Base-by-base conservation (phyloP, 768 basidiomycete genomes). In the Dacryopinax primogenitus region DNA sequence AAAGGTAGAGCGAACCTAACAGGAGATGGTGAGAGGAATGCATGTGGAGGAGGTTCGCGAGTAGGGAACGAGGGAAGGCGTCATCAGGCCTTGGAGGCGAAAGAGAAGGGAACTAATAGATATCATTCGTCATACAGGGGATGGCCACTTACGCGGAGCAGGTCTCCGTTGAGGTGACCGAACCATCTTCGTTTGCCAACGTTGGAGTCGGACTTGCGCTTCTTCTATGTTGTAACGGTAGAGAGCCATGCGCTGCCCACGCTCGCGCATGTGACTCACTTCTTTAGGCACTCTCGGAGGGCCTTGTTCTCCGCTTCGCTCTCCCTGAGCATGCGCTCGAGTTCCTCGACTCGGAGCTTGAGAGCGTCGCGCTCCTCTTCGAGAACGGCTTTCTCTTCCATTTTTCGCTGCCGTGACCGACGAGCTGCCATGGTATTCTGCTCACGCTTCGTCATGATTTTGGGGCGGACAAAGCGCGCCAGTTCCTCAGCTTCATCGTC, bases 381-480 rank as follows among this genome's bases (percentile, higher is more conserved):
- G 62, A 93, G 77, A 65, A 82, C 79, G 64, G 82, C 79, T 69
- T 86, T 81, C 68, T 91, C 83, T 71, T 83, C 81, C 39, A 85
- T 74, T 78, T 90, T 92, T 65, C 88, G 81, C 77, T 82, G 82
- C 21, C 92, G 81, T 71, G 85, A 87, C 33, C 87, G 82, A 1
- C 92, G 83, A 4, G 92, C 92, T 0, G 92, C 91, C 3, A 92
- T 75, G 1, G 92, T 92, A 69, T 95, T 95, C 76, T 86, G 84
- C 9, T 85, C 80, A 33, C 92, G 83, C 78, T 92, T 92, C 44
- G 81, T 81, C 70, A 84, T 86, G 68, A 88, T 88, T 69, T 21
- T 33, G 34, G 36, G 34, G 26, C 36, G 36, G 36, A 64, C 33
- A 21, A 18, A 32, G 62, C 39, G 78, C 13, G 75, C 71, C 15